These are phyloP conservation scores for Fusarium stilboides DNA, from an alignment of 2,329 filamentous ascomycete genomes.

Conservation along the genomic window DNA sequence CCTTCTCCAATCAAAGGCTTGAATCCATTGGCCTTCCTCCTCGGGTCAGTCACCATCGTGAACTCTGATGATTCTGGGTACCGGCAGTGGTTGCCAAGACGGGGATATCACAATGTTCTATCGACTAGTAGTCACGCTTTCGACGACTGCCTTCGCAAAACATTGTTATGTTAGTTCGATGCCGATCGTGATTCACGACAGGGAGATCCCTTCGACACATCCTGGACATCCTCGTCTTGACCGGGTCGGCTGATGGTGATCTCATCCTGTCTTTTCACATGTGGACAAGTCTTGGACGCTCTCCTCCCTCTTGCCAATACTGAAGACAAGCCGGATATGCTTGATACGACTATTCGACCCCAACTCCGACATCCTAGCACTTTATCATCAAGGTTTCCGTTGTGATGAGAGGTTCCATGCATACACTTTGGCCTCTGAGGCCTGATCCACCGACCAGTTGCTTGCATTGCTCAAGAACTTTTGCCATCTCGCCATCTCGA, in stretches of 20 bases:
- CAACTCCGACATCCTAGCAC: slow-evolving; percentile 11
- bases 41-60: slow-evolving; percentile 2
- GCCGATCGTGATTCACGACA: slow-evolving; percentile 31
- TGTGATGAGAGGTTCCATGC: slow-evolving; percentile 24
- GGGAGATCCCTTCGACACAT: slow-evolving; percentile 1
- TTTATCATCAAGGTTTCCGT: slow-evolving; percentile 32
- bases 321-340: neutral
- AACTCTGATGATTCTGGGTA: neutral
- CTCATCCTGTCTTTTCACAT: slow-evolving; percentile 9
- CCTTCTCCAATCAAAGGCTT: slow-evolving; percentile 25
- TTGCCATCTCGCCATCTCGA: slow-evolving; percentile 30
- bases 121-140: neutral
- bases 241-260: neutral
- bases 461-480: slow-evolving; percentile 44
- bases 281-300: neutral
- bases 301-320: neutral
- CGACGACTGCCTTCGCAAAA: neutral
- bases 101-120: neutral
- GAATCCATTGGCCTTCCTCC: slow-evolving; percentile 7
- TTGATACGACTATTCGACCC: neutral
- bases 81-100: slow-evolving; percentile 3
- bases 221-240: neutral
- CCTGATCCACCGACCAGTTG: slow-evolving; percentile 10
- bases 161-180: slow-evolving; percentile 8
- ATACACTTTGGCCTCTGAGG: slow-evolving; percentile 19